A percentile compares a stretch with the other conserved stretches of the same genome.
These are phyloP conservation scores for Blastobotrys raffinosifermentans DNA, from an alignment of 1,139 yeast genomes.

Conservation along the genomic window DNA sequence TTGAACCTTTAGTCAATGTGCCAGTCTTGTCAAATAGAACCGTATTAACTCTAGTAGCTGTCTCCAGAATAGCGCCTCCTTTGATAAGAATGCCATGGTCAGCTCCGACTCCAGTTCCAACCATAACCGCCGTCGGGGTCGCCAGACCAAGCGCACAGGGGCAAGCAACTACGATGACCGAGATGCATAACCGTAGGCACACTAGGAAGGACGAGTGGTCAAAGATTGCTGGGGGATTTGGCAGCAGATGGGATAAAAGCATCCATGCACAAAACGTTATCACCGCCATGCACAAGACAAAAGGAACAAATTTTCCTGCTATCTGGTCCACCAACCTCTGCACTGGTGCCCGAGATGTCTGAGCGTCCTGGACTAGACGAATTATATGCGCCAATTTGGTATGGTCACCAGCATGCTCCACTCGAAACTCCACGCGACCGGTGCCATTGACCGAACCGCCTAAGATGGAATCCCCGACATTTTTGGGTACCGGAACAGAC, in stretches of 20 bases:
- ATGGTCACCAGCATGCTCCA: constrained; percentile 67
- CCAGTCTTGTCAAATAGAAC: constrained; percentile 95
- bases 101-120: constrained; percentile 96
- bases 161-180: constrained; percentile 95
- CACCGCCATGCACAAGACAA: constrained; percentile 55
- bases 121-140: constrained; percentile 98
- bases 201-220: constrained; percentile 51
- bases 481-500: constrained; percentile 64
- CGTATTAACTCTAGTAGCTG: constrained; percentile 56
- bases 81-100: constrained; percentile 82
- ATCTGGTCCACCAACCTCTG: constrained; percentile 82
- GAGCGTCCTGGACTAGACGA: constrained; percentile 81
- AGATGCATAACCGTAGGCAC: constrained; percentile 77
- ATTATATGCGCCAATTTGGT: constrained; percentile 88
- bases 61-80: constrained; percentile 87
- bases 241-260: constrained; percentile 36
- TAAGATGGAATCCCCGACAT: constrained; percentile 55
- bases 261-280: constrained; percentile 71
- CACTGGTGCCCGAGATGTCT: constrained; percentile 80
- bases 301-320: constrained; percentile 83
- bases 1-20: constrained; percentile 79
- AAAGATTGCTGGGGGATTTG: constrained; percentile 52
- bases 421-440: constrained; percentile 63
- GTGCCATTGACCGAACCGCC: constrained; percentile 91
- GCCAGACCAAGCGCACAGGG: constrained; percentile 97